phyloP scores from a whole-genome alignment of 306 rosid species.

The Cicer cuneatum region DNA sequence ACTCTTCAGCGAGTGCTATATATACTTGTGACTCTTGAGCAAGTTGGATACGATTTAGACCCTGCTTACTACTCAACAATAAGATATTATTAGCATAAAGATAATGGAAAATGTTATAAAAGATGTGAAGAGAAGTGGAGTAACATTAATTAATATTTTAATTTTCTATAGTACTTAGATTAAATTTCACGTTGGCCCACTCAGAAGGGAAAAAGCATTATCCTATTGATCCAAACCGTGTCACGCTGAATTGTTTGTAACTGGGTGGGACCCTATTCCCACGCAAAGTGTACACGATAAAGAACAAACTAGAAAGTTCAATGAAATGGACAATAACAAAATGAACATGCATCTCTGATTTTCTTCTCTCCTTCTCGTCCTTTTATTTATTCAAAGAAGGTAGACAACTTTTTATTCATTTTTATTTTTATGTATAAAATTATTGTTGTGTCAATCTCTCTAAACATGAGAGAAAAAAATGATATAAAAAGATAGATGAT shows the following conservation, averaged over 20 bases:
- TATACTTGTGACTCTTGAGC: no score
- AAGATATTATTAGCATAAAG: neutral
- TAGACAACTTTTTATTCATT: no score
- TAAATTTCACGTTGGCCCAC: slow-evolving; percentile 28
- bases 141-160: slow-evolving; percentile 14
- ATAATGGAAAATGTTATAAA: neutral
- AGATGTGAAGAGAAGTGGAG: neutral
- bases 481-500: no score
- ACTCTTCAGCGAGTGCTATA: no score
- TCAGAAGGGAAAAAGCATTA: neutral
- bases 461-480: no score
- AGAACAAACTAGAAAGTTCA: neutral
- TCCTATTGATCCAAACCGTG: neutral
- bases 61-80: slow-evolving; percentile 1
- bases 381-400: no score
- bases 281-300: neutral
- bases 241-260: neutral
- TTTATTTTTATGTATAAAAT: no score
- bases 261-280: neutral
- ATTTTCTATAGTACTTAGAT: neutral
- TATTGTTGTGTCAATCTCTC: no score
- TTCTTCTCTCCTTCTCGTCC: no score
- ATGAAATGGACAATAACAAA: neutral
- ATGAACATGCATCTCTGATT: no score
- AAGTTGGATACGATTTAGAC: neutral